Conservation (phyloP, 2,329 filamentous ascomycete genomes). For the Xylariaceae sp. region DNA sequence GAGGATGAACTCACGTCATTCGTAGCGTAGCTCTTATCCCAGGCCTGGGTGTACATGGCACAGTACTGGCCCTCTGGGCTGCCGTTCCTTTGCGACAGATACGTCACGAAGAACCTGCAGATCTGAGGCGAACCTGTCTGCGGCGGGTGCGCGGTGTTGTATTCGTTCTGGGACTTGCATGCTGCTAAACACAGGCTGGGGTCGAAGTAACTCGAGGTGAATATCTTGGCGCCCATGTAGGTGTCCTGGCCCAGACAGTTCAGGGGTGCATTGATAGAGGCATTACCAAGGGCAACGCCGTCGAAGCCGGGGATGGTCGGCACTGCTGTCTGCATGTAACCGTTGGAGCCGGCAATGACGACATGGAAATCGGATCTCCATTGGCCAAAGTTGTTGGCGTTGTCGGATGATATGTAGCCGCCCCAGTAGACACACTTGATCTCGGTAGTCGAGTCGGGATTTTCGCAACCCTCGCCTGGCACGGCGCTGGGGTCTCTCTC, state of each 20-base stretch:
- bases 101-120: slow-evolving; percentile 47
- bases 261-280: slow-evolving; percentile 39
- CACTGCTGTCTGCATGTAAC: slow-evolving; percentile 40
- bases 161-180: slow-evolving; percentile 39
- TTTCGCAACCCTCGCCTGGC: slow-evolving; percentile 29
- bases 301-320: slow-evolving; percentile 32
- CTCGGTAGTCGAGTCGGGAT: slow-evolving; percentile 35
- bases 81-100: slow-evolving; percentile 47
- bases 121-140: slow-evolving; percentile 33
- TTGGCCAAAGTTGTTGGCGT: slow-evolving; percentile 35
- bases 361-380: slow-evolving; percentile 40
- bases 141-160: slow-evolving; percentile 37
- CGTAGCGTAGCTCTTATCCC: slow-evolving; percentile 37
- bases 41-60: slow-evolving; percentile 45
- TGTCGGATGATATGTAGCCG: slow-evolving; percentile 32
- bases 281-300: slow-evolving; percentile 35
- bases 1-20: slow-evolving; percentile 33
- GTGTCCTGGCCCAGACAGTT: slow-evolving; percentile 36
- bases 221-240: slow-evolving; percentile 42
- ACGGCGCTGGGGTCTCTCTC: slow-evolving; percentile 39
- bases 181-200: slow-evolving; percentile 39
- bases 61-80: slow-evolving; percentile 47
- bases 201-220: slow-evolving; percentile 38
- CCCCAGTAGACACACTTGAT: slow-evolving; percentile 44
- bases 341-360: slow-evolving; percentile 52